Base-by-base conservation (phyloP, 2,329 filamentous ascomycete genomes). In the Fusarium graminum region DNA sequence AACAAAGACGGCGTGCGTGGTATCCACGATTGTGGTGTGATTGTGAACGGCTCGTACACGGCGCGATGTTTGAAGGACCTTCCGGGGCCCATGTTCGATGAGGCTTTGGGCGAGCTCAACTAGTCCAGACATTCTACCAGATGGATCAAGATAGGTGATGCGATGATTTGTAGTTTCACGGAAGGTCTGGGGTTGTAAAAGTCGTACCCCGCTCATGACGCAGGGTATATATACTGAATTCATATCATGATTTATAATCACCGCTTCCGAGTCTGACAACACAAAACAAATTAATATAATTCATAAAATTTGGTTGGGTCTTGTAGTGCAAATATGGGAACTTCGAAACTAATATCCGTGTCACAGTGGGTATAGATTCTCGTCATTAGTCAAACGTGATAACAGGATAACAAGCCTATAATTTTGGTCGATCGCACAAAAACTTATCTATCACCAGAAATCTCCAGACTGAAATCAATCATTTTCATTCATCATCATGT, bases 41-140 rank as follows among this genome's bases (percentile, higher is more conserved):
- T 78, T 75, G 54, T 75, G 71, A 11, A 79, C 52, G 40, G 79
- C 75, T 13, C 78, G 73, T 26, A 80, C 63, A 7, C 78, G 73
- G 12, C 78, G 76, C 4, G 72, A 64, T 25, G 74, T 68, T 3
- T 46, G 36, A 6, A 65, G 44, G 0, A 45, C 59, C 25, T 65
- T 75, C 7, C 56, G 57, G 12, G 71, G 66, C 2, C 69, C 71
- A 25, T 68, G 42, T 13, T 68, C 47, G 17, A 69, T 55, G 14
- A 69, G 50, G 6, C 32, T 59, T 11, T 50, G 46, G 2, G 47
- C 66, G 29, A 69, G 52, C 3, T 69, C 57, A 29, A 55, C 13
- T 3, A 47, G 17, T 10, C 29, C 13, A 1, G 52, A 47, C 12
- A n/a, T 34, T 28, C 10, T 10, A 14, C 13, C 28, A 17, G 47